Percentiles rank a stretch among this genome's conserved stretches.
Conservation (phyloP, 768 basidiomycete species). For the Zangia roseola region DNA sequence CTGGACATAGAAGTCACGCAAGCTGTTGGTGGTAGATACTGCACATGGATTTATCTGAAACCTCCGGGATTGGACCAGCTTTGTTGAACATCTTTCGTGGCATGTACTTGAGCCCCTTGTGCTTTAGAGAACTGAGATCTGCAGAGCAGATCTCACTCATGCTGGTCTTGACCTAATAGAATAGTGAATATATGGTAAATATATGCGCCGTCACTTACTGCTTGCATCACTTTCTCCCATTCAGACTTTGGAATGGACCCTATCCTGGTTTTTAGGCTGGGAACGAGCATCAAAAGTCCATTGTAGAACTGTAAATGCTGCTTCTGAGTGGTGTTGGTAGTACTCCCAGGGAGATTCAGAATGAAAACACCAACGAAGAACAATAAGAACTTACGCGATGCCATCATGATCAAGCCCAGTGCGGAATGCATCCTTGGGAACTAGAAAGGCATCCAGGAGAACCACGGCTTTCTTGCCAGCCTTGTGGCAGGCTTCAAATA, state of each 20-base stretch:
- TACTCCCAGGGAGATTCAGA: too few species aligned
- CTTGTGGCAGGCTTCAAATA: not conserved
- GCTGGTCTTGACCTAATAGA: not conserved
- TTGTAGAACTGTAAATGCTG: not conserved
- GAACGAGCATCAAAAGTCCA: not conserved
- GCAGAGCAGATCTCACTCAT: not conserved
- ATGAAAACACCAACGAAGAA: not conserved
- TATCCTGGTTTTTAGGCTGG: not conserved
- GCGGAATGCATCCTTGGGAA: not conserved
- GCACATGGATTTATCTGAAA: too few species aligned
- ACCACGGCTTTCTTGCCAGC: not conserved
- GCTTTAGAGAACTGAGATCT: slow-evolving; percentile 1
- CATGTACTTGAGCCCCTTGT: slow-evolving; percentile 1
- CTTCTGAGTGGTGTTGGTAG: not conserved
- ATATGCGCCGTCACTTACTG: not conserved
- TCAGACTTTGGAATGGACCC: not conserved
- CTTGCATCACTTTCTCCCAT: not conserved
- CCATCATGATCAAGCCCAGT: not conserved
- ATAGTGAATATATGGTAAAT: not conserved
- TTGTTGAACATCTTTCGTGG: not conserved
- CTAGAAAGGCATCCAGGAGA: not conserved
- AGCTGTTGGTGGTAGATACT: too few species aligned
- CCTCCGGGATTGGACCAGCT: too few species aligned
- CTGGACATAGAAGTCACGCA: too few species aligned
- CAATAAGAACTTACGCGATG: too few species aligned